phyloP scores from a whole-genome alignment of 495 filamentous ascomycete genomes.

The Talaromyces borbonicus region DNA sequence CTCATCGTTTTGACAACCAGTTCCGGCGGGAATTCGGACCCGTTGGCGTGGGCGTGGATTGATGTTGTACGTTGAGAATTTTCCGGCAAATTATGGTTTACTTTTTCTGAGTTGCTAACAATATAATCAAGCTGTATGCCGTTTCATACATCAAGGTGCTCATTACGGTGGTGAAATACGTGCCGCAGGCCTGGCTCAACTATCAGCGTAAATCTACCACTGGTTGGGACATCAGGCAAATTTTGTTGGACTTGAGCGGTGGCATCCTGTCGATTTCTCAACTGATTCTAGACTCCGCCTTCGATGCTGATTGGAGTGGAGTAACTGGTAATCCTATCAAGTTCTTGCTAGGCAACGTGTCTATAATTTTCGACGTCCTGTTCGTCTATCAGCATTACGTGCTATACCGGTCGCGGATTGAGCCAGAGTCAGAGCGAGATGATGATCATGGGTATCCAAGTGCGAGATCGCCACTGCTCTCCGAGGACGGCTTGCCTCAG shows the following conservation, averaged over 20 bases:
- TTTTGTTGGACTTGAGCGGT: slow-evolving; percentile 75
- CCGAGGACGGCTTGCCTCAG: slow-evolving; percentile 2
- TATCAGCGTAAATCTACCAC: slow-evolving; percentile 70
- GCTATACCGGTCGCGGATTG: slow-evolving; percentile 44
- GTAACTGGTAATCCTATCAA: slow-evolving; percentile 89
- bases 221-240: slow-evolving; percentile 81
- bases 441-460: slow-evolving; percentile 11
- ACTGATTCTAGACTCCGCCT: slow-evolving; percentile 70
- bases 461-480: slow-evolving; percentile 5
- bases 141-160: slow-evolving; percentile 82
- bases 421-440: slow-evolving; percentile 10
- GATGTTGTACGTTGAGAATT: slow-evolving; percentile 54
- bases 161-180: slow-evolving; percentile 82
- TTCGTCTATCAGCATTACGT: slow-evolving; percentile 86
- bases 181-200: slow-evolving; percentile 77
- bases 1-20: slow-evolving; percentile 42
- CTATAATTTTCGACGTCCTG: slow-evolving; percentile 74
- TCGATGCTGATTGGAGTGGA: slow-evolving; percentile 81
- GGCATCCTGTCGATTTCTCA: slow-evolving; percentile 77
- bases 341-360: slow-evolving; percentile 71
- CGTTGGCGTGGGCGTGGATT: slow-evolving; percentile 60
- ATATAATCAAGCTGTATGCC: slow-evolving; percentile 66
- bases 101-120: slow-evolving; percentile 3
- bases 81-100: not conserved
- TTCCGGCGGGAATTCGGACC: slow-evolving; percentile 44